These are phyloP conservation scores for Candida sonorensis DNA, from an alignment of 805 yeast species.

Conservation along the genomic window DNA sequence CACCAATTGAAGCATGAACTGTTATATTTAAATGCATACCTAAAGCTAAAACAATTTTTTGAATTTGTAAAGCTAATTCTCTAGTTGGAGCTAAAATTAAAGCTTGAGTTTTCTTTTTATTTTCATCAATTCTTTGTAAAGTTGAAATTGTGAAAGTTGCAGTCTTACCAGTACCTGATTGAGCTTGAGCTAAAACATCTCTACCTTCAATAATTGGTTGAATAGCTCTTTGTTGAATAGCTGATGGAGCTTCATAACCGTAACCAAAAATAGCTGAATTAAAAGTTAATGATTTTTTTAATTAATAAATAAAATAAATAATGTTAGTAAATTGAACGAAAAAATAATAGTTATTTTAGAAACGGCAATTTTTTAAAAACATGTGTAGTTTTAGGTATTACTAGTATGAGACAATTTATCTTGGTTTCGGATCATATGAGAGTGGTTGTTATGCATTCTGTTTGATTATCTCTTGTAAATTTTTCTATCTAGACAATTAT, in stretches of 20 bases:
- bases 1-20: slow-evolving; percentile 92
- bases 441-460: too few species aligned
- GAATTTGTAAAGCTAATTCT: slow-evolving; percentile 91
- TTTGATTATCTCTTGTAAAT: too few species aligned
- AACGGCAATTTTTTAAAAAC: too few species aligned
- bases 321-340: slow-evolving; percentile 13
- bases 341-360: too few species aligned
- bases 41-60: slow-evolving; percentile 75
- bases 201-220: slow-evolving; percentile 89
- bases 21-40: slow-evolving; percentile 85
- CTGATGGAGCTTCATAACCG: slow-evolving; percentile 95
- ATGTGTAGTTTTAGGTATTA: too few species aligned
- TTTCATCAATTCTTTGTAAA: slow-evolving; percentile 77
- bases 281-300: too few species aligned
- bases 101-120: slow-evolving; percentile 74
- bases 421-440: too few species aligned
- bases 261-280: slow-evolving; percentile 62
- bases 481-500: too few species aligned
- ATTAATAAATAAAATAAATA: slow-evolving; percentile 33
- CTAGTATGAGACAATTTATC: too few species aligned
- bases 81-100: slow-evolving; percentile 91
- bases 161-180: slow-evolving; percentile 98
- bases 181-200: slow-evolving; percentile 98
- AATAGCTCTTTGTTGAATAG: slow-evolving; percentile 97
- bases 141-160: slow-evolving; percentile 96